Conservation (phyloP, 228 moss, liverwort and hornwort genomes). For the Sphagnum magellanicum region DNA sequence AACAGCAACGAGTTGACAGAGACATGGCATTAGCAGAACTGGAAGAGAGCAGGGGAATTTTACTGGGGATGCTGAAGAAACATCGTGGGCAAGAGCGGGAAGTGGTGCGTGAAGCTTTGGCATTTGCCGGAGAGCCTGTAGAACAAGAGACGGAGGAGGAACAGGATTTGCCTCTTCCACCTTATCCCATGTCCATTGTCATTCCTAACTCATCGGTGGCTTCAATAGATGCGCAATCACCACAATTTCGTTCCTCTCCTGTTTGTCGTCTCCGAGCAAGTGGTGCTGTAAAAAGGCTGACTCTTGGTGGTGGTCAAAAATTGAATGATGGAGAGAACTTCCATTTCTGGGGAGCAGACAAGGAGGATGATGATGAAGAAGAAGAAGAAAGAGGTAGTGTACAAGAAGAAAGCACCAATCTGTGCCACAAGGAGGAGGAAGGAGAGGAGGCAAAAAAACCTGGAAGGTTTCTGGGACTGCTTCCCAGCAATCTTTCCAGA, state of each 20-base stretch:
- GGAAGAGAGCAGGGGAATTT: constrained; percentile 75
- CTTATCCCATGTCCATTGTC: constrained; percentile 53
- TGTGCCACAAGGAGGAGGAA: constrained; percentile 22
- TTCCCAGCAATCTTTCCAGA: constrained; percentile 18
- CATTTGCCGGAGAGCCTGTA: constrained; percentile 93
- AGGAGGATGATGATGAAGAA: constrained; percentile 5
- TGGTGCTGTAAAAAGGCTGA: constrained; percentile 52
- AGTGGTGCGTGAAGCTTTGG: constrained; percentile 86
- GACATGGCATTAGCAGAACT: constrained; percentile 79
- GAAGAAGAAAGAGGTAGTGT: constrained; percentile 27
- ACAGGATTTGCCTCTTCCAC: constrained; percentile 87
- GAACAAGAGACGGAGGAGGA: constrained; percentile 27
- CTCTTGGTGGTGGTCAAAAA: constrained; percentile 26
- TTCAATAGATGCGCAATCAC: constrained; percentile 36
- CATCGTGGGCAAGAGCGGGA: constrained; percentile 90
- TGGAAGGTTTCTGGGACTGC: constrained; percentile 17
- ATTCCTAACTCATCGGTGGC: constrained; percentile 17
- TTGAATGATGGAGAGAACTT: constrained; percentile 21
- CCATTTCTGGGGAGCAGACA: not conserved
- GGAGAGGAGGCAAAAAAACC: constrained; percentile 3
- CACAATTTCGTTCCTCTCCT: constrained; percentile 31
- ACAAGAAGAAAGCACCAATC: constrained; percentile 29
- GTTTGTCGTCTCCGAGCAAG: constrained; percentile 26
- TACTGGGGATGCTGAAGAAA: constrained; percentile 73
- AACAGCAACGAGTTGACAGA: constrained; percentile 83